A percentile compares a stretch with the other conserved stretches of the same genome.
These are phyloP conservation scores for Quercus gilva DNA, from an alignment of 306 rosid species.

Conservation along the genomic window DNA sequence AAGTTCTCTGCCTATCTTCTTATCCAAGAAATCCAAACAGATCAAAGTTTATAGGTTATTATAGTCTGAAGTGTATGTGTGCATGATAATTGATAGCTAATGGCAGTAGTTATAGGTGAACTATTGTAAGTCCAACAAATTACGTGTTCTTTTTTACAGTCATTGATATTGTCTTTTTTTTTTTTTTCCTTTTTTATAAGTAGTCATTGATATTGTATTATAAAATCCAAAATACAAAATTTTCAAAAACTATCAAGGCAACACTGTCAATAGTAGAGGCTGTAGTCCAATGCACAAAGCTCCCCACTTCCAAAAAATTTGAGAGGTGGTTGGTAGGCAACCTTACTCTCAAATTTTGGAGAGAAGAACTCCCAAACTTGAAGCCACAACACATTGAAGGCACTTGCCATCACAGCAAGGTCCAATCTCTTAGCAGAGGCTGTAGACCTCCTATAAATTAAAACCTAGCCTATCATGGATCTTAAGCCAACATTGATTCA, in stretches of 20 bases:
- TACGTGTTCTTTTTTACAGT: not conserved
- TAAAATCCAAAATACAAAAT: not conserved
- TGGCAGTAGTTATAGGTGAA: not conserved
- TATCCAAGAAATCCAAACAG: not conserved
- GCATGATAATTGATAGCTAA: not conserved
- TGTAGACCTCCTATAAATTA: not conserved
- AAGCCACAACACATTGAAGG: too few relatives aligned
- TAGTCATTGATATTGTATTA: not conserved
- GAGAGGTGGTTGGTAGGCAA: too few relatives aligned
- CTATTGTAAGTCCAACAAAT: not conserved
- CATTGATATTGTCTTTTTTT: not conserved
- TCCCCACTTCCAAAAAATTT: too few relatives aligned
- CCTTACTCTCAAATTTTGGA: too few relatives aligned
- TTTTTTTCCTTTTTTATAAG: not conserved
- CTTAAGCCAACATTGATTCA: conserved; percentile 1
- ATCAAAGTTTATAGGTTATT: not conserved
- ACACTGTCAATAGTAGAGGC: not conserved
- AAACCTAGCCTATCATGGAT: not conserved
- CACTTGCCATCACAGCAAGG: too few relatives aligned
- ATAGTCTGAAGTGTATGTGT: not conserved
- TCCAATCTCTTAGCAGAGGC: too few relatives aligned
- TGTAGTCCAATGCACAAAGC: too few relatives aligned
- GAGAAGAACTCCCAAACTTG: too few relatives aligned
- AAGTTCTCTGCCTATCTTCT: not conserved
- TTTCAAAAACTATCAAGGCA: not conserved